phyloP scores from a whole-genome alignment of 768 basidiomycete genomes.

The Porphyrellus cyaneotinctus region DNA sequence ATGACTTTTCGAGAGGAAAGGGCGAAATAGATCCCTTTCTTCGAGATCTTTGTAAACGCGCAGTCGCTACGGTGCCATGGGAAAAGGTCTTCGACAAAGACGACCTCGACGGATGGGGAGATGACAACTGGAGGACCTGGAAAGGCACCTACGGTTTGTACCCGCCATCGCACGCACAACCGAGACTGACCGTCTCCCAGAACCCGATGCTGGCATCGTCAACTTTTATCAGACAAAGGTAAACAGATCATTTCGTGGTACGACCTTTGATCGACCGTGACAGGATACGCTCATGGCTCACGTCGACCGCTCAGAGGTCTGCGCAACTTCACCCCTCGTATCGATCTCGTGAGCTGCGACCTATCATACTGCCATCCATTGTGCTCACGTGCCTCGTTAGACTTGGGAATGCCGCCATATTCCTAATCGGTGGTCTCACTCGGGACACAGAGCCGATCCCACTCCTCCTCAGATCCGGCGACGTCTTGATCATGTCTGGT shows the following conservation, averaged over 20 bases:
- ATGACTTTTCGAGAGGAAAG: slow-evolving; percentile 76
- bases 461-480: slow-evolving; percentile 86
- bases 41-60: slow-evolving; percentile 53
- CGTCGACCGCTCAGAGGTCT: slow-evolving; percentile 95
- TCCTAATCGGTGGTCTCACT: slow-evolving; percentile 83
- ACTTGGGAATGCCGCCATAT: slow-evolving; percentile 83
- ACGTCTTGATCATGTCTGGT: slow-evolving; percentile 91
- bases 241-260: neutral
- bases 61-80: slow-evolving; percentile 71
- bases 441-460: slow-evolving; percentile 74
- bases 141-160: slow-evolving; percentile 68
- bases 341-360: slow-evolving; percentile 75
- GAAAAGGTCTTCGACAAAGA: slow-evolving; percentile 46
- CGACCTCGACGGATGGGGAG: slow-evolving; percentile 46
- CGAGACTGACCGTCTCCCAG: slow-evolving; percentile 35
- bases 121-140: slow-evolving; percentile 72
- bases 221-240: slow-evolving; percentile 90
- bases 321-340: slow-evolving; percentile 86
- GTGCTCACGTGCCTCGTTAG: slow-evolving; percentile 35
- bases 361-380: too few species aligned
- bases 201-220: slow-evolving; percentile 94
- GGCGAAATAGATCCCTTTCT: slow-evolving; percentile 59
- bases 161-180: slow-evolving; percentile 1
- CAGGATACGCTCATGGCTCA: slow-evolving; percentile 95
- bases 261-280: neutral